A percentile compares a stretch with the other conserved stretches of the same genome.
phyloP scores from a whole-genome alignment of 768 basidiomycete genomes.

The Leccinum ochraceum region DNA sequence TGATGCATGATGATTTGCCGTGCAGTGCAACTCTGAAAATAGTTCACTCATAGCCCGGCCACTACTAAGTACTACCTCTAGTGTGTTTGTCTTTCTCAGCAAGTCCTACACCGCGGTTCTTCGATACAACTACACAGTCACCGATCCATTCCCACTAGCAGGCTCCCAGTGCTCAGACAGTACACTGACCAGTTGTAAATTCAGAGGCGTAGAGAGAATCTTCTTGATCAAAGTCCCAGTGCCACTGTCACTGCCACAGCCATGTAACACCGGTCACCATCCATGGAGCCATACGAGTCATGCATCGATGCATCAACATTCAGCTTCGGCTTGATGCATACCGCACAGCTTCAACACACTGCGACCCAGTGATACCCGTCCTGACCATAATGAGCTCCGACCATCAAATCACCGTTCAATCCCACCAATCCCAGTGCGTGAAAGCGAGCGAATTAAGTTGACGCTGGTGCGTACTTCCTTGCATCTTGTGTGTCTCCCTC shows the following conservation, averaged over 20 bases:
- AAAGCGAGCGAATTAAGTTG: background rate
- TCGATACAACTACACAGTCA: too few species aligned
- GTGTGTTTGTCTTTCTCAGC: too few species aligned
- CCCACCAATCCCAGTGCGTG: too few species aligned
- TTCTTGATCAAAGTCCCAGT: background rate
- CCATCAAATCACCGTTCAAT: background rate
- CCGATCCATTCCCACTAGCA: too few species aligned
- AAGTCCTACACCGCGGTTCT: too few species aligned
- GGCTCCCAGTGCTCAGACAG: too few species aligned
- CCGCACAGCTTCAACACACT: slow-evolving; percentile 9
- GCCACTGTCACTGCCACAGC: background rate
- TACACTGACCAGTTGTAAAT: background rate
- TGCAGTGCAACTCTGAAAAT: too few species aligned
- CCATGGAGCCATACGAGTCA: background rate
- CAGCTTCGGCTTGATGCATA: background rate
- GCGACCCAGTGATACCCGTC: background rate
- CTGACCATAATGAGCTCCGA: slow-evolving; percentile 3
- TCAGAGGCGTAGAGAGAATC: background rate
- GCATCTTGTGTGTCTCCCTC: background rate
- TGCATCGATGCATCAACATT: background rate
- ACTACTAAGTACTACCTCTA: too few species aligned
- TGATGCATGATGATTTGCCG: too few species aligned
- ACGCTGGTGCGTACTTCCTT: background rate
- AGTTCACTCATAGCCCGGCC: too few species aligned
- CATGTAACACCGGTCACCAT: background rate